A percentile compares a stretch with the other conserved stretches of the same genome.
Conservation (phyloP, 257 asterid species). For the Leonotis leonurus region DNA sequence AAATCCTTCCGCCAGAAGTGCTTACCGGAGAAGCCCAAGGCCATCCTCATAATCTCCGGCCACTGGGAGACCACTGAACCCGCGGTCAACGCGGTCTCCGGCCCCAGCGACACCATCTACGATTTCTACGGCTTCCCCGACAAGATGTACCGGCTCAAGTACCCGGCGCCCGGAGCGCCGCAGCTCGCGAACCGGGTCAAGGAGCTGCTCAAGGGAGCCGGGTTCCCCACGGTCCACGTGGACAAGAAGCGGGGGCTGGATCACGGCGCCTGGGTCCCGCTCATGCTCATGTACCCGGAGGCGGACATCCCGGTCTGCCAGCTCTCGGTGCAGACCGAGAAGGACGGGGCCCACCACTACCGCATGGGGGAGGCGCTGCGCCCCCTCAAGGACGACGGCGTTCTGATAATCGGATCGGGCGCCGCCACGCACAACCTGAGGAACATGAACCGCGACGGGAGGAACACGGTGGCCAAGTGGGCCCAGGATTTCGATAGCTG, state of each 20-base stretch:
- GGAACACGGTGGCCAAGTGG: constrained; percentile 32
- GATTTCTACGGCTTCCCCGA: constrained; percentile 55
- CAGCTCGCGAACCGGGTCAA: constrained; percentile 28
- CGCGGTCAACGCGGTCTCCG: constrained; percentile 38
- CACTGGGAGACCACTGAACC: constrained; percentile 60
- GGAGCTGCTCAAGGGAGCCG: constrained; percentile 26
- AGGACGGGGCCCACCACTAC: constrained; percentile 42
- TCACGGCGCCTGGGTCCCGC: constrained; percentile 69
- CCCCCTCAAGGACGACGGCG: constrained; percentile 41
- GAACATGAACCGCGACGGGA: constrained; percentile 8
- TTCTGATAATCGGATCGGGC: constrained; percentile 39
- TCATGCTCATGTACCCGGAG: constrained; percentile 60
- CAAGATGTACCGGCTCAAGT: constrained; percentile 41
- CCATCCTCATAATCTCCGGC: constrained; percentile 44
- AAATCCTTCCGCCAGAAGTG: constrained; percentile 33
- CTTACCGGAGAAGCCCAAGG: constrained; percentile 29
- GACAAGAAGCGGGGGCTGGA: constrained; percentile 49
- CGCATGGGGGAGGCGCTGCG: constrained; percentile 40
- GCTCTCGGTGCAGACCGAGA: constrained; percentile 46
- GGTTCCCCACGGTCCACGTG: constrained; percentile 31
- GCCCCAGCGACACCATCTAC: constrained; percentile 39
- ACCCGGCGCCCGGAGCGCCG: constrained; percentile 49
- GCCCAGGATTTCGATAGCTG: constrained; percentile 42
- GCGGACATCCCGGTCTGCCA: constrained; percentile 57
- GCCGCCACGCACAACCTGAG: constrained; percentile 48